Evolutionary conservation across 805 yeast genomes (phyloP).

Genomic region (Nakazawaea sp.): DNA sequence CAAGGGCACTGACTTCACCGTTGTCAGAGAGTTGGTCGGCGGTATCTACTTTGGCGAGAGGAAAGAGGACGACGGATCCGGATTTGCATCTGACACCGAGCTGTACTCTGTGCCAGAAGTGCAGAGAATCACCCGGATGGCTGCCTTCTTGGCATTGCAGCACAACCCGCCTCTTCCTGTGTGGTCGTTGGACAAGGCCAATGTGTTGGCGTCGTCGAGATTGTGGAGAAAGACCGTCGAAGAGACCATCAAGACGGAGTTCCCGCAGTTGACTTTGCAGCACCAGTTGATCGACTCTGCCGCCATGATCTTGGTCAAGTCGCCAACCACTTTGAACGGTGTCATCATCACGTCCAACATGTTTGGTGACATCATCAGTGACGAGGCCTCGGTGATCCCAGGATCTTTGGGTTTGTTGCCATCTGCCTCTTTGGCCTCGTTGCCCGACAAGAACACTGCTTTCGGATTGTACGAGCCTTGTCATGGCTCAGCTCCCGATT

Average conservation of each 20-base stretch:
- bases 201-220: slow-evolving; percentile 92
- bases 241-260: slow-evolving; percentile 76
- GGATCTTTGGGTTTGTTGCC: slow-evolving; percentile 96
- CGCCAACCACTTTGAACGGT: slow-evolving; percentile 89
- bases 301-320: slow-evolving; percentile 93
- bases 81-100: slow-evolving; percentile 92
- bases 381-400: slow-evolving; percentile 97
- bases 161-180: slow-evolving; percentile 89
- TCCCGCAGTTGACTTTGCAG: slow-evolving; percentile 80
- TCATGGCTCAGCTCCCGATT: slow-evolving; percentile 98
- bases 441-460: slow-evolving; percentile 91
- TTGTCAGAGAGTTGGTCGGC: slow-evolving; percentile 95
- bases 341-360: slow-evolving; percentile 88
- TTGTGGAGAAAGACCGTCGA: slow-evolving; percentile 94
- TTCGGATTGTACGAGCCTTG: slow-evolving; percentile 98
- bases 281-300: slow-evolving; percentile 98
- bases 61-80: slow-evolving; percentile 82
- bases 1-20: slow-evolving; percentile 84
- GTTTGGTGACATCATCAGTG: slow-evolving; percentile 98
- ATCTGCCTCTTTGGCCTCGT: slow-evolving; percentile 92
- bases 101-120: slow-evolving; percentile 88
- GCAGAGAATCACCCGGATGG: slow-evolving; percentile 95
- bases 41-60: slow-evolving; percentile 98
- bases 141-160: slow-evolving; percentile 93
- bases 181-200: slow-evolving; percentile 97